A percentile compares a stretch with the other conserved stretches of the same genome.
Conservation (phyloP, 306 rosid genomes). For the Cyamopsis tetragonoloba region DNA sequence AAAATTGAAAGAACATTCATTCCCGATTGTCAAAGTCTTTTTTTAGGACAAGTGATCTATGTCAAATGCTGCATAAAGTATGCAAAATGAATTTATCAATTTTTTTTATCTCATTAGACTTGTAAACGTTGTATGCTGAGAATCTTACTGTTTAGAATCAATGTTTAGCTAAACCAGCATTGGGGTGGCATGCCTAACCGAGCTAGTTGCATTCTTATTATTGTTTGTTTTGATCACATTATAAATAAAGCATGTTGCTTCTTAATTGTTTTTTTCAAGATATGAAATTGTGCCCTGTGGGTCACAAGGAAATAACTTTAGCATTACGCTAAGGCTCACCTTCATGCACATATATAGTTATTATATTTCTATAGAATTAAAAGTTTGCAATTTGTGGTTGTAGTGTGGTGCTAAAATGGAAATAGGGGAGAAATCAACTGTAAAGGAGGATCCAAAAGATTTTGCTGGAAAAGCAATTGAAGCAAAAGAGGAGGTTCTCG, state of each 20-base stretch:
- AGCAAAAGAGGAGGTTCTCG: background rate
- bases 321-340: too few species aligned
- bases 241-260: background rate
- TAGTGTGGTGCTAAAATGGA: background rate
- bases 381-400: slow-evolving; percentile 4
- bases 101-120: too few species aligned
- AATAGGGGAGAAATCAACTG: background rate
- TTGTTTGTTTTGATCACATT: too few species aligned
- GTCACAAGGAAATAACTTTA: too few species aligned
- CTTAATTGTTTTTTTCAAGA: background rate
- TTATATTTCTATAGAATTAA: background rate
- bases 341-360: background rate
- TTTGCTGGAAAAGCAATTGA: background rate
- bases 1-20: too few species aligned
- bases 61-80: too few species aligned
- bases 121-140: too few species aligned
- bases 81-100: too few species aligned
- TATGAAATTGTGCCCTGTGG: background rate
- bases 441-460: background rate
- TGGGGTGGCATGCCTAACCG: background rate
- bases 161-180: too few species aligned
- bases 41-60: too few species aligned
- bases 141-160: too few species aligned
- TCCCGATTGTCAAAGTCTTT: too few species aligned
- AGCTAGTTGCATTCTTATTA: background rate